phyloP scores from a whole-genome alignment of 1,284 basidiomycete species.

The Trichosporon asahii region DNA sequence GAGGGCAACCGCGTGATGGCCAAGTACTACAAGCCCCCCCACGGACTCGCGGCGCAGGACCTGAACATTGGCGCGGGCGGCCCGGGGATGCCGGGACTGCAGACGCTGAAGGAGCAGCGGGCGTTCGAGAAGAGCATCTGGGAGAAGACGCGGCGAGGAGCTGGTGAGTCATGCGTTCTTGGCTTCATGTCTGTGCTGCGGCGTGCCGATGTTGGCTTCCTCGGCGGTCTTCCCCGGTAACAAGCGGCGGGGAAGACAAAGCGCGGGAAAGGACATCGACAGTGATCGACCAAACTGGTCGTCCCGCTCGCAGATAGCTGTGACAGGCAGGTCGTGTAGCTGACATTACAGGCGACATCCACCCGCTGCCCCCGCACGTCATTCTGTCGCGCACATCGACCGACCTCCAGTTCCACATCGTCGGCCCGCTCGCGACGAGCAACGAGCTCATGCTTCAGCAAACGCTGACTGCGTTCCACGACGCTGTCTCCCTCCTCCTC shows the following conservation, averaged over 20 bases:
- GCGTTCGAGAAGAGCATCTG: conserved; percentile 92
- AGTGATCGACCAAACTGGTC: neutral
- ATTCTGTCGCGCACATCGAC: conserved; percentile 89
- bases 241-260: neutral
- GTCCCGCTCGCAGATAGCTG: neutral
- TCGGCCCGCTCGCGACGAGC: conserved; percentile 74
- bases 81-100: conserved; percentile 44
- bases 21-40: conserved; percentile 76
- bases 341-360: conserved; percentile 73
- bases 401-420: conserved; percentile 92
- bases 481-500: conserved; percentile 79
- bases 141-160: conserved; percentile 89
- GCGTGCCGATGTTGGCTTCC: neutral
- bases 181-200: neutral
- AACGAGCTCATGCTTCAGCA: conserved; percentile 95
- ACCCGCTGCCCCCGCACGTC: conserved; percentile 82
- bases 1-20: conserved; percentile 92
- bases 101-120: conserved; percentile 84
- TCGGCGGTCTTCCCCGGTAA: neutral
- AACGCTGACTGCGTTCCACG: conserved; percentile 78
- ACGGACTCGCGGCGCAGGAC: conserved; percentile 57
- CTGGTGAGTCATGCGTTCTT: conserved; percentile 60
- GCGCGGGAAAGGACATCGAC: no score
- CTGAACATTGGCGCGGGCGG: conserved; percentile 44
- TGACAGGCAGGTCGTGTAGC: neutral